Evolutionary conservation across 202 grass and related monocot species (phyloP).

Genomic region (Miscanthus sacchariflorus): DNA sequence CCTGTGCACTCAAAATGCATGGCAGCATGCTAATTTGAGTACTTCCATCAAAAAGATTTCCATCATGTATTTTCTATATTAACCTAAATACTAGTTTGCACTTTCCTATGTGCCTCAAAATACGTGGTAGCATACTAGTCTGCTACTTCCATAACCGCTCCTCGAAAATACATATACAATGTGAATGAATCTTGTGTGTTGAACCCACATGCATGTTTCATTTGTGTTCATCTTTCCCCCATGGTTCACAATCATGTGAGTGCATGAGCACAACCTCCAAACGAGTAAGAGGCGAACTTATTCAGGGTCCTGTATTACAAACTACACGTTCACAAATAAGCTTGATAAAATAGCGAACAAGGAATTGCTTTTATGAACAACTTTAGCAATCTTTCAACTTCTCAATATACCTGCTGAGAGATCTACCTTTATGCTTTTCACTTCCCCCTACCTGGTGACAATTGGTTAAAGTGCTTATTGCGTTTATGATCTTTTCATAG

Average conservation of each 20-base stretch:
- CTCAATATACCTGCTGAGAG: background rate
- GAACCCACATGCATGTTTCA: background rate
- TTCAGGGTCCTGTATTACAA: background rate
- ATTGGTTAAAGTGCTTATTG: background rate
- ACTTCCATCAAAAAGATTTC: background rate
- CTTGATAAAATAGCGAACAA: background rate
- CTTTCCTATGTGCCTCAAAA: background rate
- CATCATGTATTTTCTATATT: conserved; percentile 15
- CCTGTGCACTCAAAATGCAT: background rate
- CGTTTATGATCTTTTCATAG: conserved; percentile 49
- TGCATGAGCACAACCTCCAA: background rate
- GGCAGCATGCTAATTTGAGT: background rate
- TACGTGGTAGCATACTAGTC: conserved; percentile 1
- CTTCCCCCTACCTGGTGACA: background rate
- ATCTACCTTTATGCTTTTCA: background rate
- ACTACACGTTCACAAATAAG: background rate
- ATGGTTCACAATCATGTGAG: background rate
- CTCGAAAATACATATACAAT: background rate
- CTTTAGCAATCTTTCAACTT: background rate
- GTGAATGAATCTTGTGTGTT: background rate
- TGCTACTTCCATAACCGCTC: background rate
- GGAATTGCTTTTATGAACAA: background rate
- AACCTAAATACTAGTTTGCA: background rate
- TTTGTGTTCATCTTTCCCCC: background rate
- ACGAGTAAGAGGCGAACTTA: background rate